Percentiles rank a stretch among this genome's conserved stretches.
Conservation (phyloP, 2,329 filamentous ascomycete species). For the Aspergillus tubingensis region DNA sequence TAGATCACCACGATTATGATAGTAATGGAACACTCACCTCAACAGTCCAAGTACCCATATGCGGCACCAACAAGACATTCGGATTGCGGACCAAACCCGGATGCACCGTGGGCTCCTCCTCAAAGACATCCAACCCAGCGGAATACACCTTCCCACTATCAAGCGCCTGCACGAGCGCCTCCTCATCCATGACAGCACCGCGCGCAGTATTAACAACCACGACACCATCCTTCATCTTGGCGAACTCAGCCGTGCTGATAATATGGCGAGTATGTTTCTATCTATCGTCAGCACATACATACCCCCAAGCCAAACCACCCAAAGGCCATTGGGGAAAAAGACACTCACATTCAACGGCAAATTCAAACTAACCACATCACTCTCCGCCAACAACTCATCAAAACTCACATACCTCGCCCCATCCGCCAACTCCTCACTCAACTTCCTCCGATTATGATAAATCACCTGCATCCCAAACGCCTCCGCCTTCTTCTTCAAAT, state of each 20-base stretch:
- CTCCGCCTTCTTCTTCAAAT: conserved; percentile 71
- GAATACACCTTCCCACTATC: conserved; percentile 69
- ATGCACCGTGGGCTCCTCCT: conserved; percentile 76
- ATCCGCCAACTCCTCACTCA: conserved; percentile 55
- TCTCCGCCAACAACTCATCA: conserved; percentile 68
- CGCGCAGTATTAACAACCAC: conserved; percentile 82
- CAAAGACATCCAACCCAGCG: conserved; percentile 78
- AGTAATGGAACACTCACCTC: conserved; percentile 48
- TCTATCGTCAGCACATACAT: background rate
- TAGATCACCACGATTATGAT: background rate
- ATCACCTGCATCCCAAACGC: conserved; percentile 74
- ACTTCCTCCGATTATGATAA: conserved; percentile 70
- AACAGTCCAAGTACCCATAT: conserved; percentile 82
- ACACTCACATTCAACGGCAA: conserved; percentile 73
- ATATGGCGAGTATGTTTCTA: conserved; percentile 70
- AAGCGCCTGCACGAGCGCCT: conserved; percentile 72
- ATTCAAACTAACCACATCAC: conserved; percentile 79
- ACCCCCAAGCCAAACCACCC: background rate
- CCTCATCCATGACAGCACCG: conserved; percentile 80
- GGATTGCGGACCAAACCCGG: conserved; percentile 70
- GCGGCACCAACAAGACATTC: conserved; percentile 73
- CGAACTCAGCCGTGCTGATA: conserved; percentile 70
- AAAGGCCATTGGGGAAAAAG: no score
- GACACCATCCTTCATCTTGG: conserved; percentile 74
- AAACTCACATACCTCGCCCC: conserved; percentile 60